Evolutionary conservation across 768 basidiomycete species (phyloP), one percentile per base, ranked within the genome.

Genomic region (Clathrus columnatus): DNA sequence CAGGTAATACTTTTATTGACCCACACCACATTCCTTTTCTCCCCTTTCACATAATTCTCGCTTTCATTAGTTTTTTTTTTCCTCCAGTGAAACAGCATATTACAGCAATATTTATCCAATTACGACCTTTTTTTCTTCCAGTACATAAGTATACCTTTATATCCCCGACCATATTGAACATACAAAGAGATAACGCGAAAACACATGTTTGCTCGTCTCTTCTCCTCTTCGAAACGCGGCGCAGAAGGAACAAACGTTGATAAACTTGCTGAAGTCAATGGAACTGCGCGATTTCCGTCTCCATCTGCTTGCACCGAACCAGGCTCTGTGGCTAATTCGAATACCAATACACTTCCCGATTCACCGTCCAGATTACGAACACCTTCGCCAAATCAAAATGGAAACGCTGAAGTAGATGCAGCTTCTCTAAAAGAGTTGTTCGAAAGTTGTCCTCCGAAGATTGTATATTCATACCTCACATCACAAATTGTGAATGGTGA

Each of bases 391-490:
- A 49, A 59, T 56, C 28, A 48, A n/a, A n/a, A n/a, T 44, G 4
- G 60, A 58, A 26, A 57, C 60, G 27, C 65, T 65, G 47, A 68
- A 67, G 36, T 66, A 59, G 74, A 81, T 60, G 64, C 78, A 4
- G 63, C 69, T 26, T 61, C 70, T 11, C 69, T 88, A 1, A 69
- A 74, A 45, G 62, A 76, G 5, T 75, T 84, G 58, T 72, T 88
- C 62, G 64, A 71, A 27, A 73, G 79, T 11, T 75, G 87, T 41
- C 86, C 86, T 10, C 71, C 85, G 6, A 83, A 85, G 67, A 81
- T 75, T 0, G 71, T 88, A 0, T 83, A 86, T 63, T 57, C 75
- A 0, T 87, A 85, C 68, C 75, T 77, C 28, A 72, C 87, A 29
- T 57, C 78, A 2, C 78, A 75, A 57, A 71, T 87, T 16, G 53